Percentiles rank a stretch among this genome's conserved stretches.
Evolutionary conservation across 1,139 yeast species (phyloP).

Genomic region (Pichia sp.): DNA sequence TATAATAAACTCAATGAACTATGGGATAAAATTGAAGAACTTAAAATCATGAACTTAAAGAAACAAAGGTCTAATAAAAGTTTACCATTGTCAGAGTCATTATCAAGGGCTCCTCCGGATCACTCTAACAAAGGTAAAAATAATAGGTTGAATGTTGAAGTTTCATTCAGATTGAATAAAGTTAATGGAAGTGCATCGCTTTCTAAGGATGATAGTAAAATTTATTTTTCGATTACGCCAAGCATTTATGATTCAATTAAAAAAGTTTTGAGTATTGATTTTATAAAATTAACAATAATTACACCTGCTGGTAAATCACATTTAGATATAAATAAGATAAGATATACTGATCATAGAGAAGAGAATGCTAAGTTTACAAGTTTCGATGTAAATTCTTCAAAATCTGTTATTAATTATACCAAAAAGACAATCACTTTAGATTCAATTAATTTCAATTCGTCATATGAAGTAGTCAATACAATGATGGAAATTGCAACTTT

Average conservation of each 20-base stretch:
- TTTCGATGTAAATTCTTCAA: slow-evolving; percentile 8
- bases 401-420: background rate
- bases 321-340: background rate
- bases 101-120: background rate
- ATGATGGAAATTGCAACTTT: background rate
- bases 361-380: slow-evolving; percentile 3
- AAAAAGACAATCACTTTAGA: background rate
- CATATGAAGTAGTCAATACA: background rate
- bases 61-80: background rate
- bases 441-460: background rate
- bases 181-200: slow-evolving; percentile 2
- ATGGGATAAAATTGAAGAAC: slow-evolving; percentile 4
- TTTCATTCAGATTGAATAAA: background rate
- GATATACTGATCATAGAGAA: slow-evolving; percentile 1
- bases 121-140: background rate
- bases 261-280: background rate
- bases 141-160: background rate
- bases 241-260: slow-evolving; percentile 1
- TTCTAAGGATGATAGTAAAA: slow-evolving; percentile 1
- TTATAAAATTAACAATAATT: background rate
- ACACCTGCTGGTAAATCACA: background rate
- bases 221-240: slow-evolving; percentile 4
- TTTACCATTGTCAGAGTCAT: background rate
- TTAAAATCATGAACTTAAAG: slow-evolving; percentile 1
- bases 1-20: slow-evolving; percentile 1